Evolutionary conservation across 1,284 basidiomycete species (phyloP).

Genomic region (Pseudozyma sp.): DNA sequence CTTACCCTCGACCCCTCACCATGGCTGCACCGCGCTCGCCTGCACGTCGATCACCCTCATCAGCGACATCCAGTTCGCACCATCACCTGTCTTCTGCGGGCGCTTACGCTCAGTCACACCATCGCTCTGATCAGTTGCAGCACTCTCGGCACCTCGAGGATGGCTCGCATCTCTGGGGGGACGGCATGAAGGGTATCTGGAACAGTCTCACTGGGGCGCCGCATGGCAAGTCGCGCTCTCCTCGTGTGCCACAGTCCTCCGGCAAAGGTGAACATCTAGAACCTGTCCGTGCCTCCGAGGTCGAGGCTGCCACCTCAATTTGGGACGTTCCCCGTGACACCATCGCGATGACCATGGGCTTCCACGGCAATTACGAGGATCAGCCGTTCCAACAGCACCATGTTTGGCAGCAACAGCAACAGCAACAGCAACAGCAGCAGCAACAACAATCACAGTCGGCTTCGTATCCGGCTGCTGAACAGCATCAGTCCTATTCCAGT

Average conservation of each 20-base stretch:
- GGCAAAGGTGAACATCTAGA: conserved; percentile 32
- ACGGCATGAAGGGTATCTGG: conserved; percentile 51
- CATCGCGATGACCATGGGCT: conserved; percentile 51
- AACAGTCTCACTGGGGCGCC: conserved; percentile 47
- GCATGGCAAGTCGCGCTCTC: conserved; percentile 29
- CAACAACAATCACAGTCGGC: conserved; percentile 10
- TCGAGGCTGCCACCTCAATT: conserved; percentile 44
- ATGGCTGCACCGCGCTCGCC: conserved; percentile 10
- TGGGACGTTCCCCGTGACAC: conserved; percentile 51
- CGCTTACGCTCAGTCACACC: conserved; percentile 12
- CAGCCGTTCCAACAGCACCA: conserved; percentile 29
- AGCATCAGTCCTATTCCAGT: conserved; percentile 22
- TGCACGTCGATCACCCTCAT: neutral
- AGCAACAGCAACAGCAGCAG: conserved; percentile 15
- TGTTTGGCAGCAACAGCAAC: conserved; percentile 31
- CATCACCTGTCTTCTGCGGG: conserved; percentile 3
- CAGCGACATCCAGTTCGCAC: conserved; percentile 9
- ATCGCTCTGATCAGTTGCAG: conserved; percentile 10
- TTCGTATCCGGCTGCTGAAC: conserved; percentile 10
- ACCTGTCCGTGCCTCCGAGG: conserved; percentile 39
- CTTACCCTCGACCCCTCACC: conserved; percentile 10
- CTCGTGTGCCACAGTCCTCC: neutral
- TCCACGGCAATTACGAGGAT: conserved; percentile 36
- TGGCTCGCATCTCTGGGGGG: conserved; percentile 43
- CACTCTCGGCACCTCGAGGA: conserved; percentile 30